These are phyloP conservation scores for Nigrospora osmanthi DNA, from an alignment of 2,329 filamentous ascomycete species.

Conservation along the genomic window DNA sequence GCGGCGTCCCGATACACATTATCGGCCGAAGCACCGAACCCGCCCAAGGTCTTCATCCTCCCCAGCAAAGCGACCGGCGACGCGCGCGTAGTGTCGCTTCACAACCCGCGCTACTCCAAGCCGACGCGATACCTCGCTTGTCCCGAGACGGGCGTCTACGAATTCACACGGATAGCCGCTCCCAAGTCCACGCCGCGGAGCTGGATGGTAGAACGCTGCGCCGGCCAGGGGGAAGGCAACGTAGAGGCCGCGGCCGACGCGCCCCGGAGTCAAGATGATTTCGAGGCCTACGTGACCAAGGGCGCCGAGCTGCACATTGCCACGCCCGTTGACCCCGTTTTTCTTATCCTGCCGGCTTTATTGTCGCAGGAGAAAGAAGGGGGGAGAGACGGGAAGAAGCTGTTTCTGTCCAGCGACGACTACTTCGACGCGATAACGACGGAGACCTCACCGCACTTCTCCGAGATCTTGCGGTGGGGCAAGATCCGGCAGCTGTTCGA, in stretches of 20 bases:
- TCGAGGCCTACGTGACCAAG: conserved; percentile 42
- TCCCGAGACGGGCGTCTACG: conserved; percentile 54
- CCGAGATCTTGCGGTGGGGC: conserved; percentile 42
- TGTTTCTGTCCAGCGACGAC: conserved; percentile 65
- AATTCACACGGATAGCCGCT: conserved; percentile 51
- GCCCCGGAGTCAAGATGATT: conserved; percentile 5
- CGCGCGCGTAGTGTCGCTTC: conserved; percentile 51
- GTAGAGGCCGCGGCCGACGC: conserved; percentile 8
- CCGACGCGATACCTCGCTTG: conserved; percentile 56
- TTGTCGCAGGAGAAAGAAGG: conserved; percentile 26
- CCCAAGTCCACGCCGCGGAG: conserved; percentile 48
- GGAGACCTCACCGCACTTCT: conserved; percentile 49
- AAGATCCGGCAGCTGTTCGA: conserved; percentile 47
- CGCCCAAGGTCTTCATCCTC: conserved; percentile 52
- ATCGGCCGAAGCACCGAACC: conserved; percentile 28
- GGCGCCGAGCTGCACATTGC: conserved; percentile 73
- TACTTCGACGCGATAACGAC: conserved; percentile 57
- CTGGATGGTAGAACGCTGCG: conserved; percentile 46
- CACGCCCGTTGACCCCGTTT: conserved; percentile 76
- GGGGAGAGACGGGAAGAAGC: conserved; percentile 43
- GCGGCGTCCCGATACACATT: conserved; percentile 33
- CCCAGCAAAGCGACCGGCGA: conserved; percentile 45
- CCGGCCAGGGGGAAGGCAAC: conserved; percentile 8
- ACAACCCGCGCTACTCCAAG: conserved; percentile 47
- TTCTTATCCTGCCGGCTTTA: conserved; percentile 72